phyloP scores from a whole-genome alignment of 176 grass and related monocot genomes.

The Elymus sibiricus region DNA sequence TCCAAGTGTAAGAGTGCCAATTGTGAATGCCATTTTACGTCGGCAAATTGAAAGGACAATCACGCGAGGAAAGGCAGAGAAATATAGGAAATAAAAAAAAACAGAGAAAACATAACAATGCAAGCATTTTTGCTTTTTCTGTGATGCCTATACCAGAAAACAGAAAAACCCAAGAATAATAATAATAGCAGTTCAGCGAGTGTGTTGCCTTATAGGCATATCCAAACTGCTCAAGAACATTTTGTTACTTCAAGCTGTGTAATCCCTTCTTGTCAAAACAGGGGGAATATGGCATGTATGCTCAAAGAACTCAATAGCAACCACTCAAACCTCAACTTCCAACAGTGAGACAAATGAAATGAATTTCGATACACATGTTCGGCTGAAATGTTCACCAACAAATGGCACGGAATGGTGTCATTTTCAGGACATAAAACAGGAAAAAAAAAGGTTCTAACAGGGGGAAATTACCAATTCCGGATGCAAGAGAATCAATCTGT shows the following conservation, averaged over 20 bases:
- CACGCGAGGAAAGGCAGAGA: background rate
- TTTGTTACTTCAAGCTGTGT: background rate
- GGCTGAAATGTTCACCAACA: background rate
- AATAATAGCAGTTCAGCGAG: background rate
- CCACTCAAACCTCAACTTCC: conserved; percentile 1
- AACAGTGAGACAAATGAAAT: background rate
- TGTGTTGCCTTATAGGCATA: background rate
- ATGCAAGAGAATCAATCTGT: background rate
- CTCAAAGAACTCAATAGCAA: conserved; percentile 9
- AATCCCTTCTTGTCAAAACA: conserved; percentile 1
- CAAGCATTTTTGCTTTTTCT: background rate
- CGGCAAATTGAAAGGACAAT: conserved; percentile 21
- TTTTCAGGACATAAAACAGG: background rate
- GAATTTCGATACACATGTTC: background rate
- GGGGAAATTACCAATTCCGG: background rate
- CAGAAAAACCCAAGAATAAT: background rate
- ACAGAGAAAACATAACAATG: background rate
- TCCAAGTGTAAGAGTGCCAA: background rate
- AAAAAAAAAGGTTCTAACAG: background rate
- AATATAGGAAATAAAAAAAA: background rate
- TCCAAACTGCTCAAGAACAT: background rate
- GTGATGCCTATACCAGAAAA: background rate
- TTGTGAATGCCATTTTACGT: background rate
- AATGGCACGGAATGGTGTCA: background rate
- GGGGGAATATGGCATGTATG: background rate